Evolutionary conservation across 306 rosid species (phyloP), one percentile per base, ranked within the genome.

Genomic region (Medicago arabica): DNA sequence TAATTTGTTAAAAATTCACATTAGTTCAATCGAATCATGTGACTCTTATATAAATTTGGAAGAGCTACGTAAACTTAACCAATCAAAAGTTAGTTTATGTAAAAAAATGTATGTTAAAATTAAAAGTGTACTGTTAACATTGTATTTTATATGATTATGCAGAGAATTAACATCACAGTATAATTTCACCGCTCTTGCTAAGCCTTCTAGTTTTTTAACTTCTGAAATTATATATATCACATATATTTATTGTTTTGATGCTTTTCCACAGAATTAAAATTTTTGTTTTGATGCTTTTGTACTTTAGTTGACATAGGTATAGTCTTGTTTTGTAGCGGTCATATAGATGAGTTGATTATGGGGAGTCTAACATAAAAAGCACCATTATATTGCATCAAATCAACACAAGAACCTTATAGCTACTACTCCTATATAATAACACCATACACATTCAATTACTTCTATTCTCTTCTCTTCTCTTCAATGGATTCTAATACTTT

Each of bases 251-350:
- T 70, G 62, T 63, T 74, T 57, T 36, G 51, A 62, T 69, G 74
- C 59, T 36, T 34, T 74, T 83, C 81, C 38, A 34, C 0, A 34
- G 1, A 34, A 34, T 34, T 34, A 34, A 34, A 34, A 34, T 0
- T 4, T 34, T 75, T 70, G 68, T 63, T 74, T 57, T 36, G 51
- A 62, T 74, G 77, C 59, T 54, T 34, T 74, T 83, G 86, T 69
- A 60, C 70, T 83, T 62, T 78, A n/a, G 51, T 66, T n/a, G 55
- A 69, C 51, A 47, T 43, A 83, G 75, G 74, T 55, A 73, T 46
- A 14, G 36, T 67, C 54, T 83, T 75, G 79, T 75, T 69, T 25
- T 79, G 2, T 79, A 79, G 86, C 60, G 78, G 84, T 83, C 39
- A 41, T 62, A 21, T 2, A 46, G 23, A 55, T 21, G 61, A 53